Conservation (phyloP, 352 stramenopile genomes). For the Globisporangium uncinulatum region DNA sequence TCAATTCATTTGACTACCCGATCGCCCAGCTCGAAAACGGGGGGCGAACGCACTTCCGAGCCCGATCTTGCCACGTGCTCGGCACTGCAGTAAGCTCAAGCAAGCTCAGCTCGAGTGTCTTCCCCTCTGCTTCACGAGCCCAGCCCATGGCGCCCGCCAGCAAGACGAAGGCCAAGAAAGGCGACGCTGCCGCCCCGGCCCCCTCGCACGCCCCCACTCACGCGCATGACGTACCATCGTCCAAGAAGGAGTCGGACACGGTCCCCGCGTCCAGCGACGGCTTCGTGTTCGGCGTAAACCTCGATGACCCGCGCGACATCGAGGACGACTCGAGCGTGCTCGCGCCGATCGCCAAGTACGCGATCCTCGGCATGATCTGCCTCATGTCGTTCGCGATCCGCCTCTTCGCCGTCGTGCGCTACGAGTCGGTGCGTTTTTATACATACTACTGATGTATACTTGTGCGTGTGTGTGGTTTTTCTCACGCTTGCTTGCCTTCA, state of each 20-base stretch:
- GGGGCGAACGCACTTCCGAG: background rate
- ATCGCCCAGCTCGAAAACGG: slow-evolving; percentile 6
- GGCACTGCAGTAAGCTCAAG: background rate
- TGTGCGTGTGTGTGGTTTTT: background rate
- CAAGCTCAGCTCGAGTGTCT: background rate
- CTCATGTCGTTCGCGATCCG: slow-evolving; percentile 91
- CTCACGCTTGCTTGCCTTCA: no score
- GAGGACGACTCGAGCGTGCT: slow-evolving; percentile 75
- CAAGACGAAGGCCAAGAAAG: slow-evolving; percentile 49
- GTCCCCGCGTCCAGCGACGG: background rate
- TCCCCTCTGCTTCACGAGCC: no score
- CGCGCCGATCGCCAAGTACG: slow-evolving; percentile 82
- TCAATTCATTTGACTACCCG: no score
- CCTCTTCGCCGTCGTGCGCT: slow-evolving; percentile 91
- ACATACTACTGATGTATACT: background rate
- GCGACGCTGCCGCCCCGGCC: slow-evolving; percentile 6
- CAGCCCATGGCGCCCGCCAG: slow-evolving; percentile 29
- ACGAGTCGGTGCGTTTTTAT: slow-evolving; percentile 70
- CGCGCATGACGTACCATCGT: background rate
- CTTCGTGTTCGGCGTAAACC: slow-evolving; percentile 60
- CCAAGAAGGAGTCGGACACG: slow-evolving; percentile 10
- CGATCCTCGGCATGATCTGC: slow-evolving; percentile 90
- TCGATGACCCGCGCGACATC: slow-evolving; percentile 44
- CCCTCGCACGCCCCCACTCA: slow-evolving; percentile 1
- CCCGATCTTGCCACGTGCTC: background rate